These are phyloP conservation scores for Spizellomyces punctatus DNA, from an alignment of 192 early-diverging fungal species.

Conservation along the genomic window DNA sequence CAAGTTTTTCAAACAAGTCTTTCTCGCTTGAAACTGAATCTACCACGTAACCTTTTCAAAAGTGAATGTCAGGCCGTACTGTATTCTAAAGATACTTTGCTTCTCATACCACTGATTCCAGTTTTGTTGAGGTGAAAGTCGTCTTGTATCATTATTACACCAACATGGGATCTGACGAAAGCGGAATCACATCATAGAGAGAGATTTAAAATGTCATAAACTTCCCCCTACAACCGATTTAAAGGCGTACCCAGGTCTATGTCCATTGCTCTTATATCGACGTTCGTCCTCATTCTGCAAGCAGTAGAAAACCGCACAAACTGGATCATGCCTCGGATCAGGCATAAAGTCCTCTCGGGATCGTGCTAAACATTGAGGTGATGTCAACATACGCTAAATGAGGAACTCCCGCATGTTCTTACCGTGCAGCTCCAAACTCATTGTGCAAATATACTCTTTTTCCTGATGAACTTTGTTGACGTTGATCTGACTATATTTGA, in stretches of 20 bases:
- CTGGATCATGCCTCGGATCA: slow-evolving; percentile 67
- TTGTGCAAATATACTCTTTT: slow-evolving; percentile 42
- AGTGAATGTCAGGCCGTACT: too few species aligned
- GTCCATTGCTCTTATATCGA: slow-evolving; percentile 47
- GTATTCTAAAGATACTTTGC: slow-evolving; percentile 4
- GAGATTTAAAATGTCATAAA: not conserved
- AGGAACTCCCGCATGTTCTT: not conserved
- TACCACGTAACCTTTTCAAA: slow-evolving; percentile 24
- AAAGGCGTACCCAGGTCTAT: slow-evolving; percentile 31
- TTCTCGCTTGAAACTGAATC: slow-evolving; percentile 57
- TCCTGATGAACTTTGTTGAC: slow-evolving; percentile 46
- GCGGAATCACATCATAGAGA: not conserved
- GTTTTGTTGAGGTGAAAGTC: slow-evolving; percentile 32
- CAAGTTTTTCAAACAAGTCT: slow-evolving; percentile 58
- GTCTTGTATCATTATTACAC: slow-evolving; percentile 50
- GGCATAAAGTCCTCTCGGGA: slow-evolving; percentile 56
- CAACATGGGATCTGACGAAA: slow-evolving; percentile 50
- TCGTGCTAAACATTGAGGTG: slow-evolving; percentile 13
- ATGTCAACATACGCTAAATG: too few species aligned
- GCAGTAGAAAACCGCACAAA: slow-evolving; percentile 71
- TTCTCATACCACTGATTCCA: slow-evolving; percentile 17
- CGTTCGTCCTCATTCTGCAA: slow-evolving; percentile 55
- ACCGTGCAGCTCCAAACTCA: slow-evolving; percentile 70
- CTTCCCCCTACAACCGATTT: slow-evolving; percentile 12
- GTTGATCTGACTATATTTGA: slow-evolving; percentile 63